Conservation (phyloP, 345 rosid genomes). For the Theobroma cacao region DNA sequence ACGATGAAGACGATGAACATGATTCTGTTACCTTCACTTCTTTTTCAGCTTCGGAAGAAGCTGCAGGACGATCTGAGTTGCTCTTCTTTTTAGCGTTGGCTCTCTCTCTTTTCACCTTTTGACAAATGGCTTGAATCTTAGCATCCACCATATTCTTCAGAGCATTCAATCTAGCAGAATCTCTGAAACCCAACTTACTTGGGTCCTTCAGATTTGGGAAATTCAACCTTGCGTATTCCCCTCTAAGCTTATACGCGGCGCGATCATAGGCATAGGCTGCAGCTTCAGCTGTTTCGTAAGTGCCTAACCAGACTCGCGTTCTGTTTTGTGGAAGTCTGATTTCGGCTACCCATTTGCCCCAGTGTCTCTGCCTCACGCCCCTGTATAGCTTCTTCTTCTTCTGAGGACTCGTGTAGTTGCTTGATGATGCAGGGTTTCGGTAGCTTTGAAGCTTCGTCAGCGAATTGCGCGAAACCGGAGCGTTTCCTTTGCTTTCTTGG, state of each 20-base stretch:
- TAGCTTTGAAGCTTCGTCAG: slow-evolving; percentile 28
- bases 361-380: slow-evolving; percentile 97
- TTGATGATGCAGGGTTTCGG: slow-evolving; percentile 30
- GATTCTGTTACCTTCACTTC: slow-evolving; percentile 32
- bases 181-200: slow-evolving; percentile 55
- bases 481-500: slow-evolving; percentile 40
- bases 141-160: slow-evolving; percentile 71
- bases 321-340: slow-evolving; percentile 94
- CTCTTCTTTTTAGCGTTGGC: slow-evolving; percentile 54
- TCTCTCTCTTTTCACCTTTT: slow-evolving; percentile 64
- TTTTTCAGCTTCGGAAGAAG: slow-evolving; percentile 9
- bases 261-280: slow-evolving; percentile 96
- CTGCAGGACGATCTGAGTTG: background rate
- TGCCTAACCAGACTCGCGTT: slow-evolving; percentile 93
- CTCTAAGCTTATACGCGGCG: slow-evolving; percentile 96
- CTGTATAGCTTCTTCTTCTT: slow-evolving; percentile 90
- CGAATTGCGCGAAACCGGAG: background rate
- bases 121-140: slow-evolving; percentile 87
- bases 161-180: slow-evolving; percentile 50
- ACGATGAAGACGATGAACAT: slow-evolving; percentile 35
- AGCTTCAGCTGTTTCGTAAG: slow-evolving; percentile 86
- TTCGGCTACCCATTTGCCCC: slow-evolving; percentile 99
- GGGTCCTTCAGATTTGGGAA: slow-evolving; percentile 80
- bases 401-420: slow-evolving; percentile 24
- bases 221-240: slow-evolving; percentile 88